phyloP scores from a whole-genome alignment of 495 filamentous ascomycete species.

The Parachaetomium inaequale region DNA sequence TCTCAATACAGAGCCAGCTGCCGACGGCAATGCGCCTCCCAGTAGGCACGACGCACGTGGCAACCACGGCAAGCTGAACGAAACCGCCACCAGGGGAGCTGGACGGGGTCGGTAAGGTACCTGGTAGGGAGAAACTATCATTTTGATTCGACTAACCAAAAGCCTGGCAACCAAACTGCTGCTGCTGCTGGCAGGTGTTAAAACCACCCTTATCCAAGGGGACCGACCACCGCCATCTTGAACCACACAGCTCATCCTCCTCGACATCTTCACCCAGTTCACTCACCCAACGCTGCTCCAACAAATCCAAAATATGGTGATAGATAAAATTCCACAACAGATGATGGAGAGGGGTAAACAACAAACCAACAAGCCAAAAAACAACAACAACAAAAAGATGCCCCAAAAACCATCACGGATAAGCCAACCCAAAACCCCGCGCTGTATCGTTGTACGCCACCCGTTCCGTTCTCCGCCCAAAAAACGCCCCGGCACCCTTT shows the following conservation, averaged over 20 bases:
- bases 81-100: no score
- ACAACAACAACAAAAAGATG: background rate
- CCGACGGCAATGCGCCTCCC: background rate
- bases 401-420: background rate
- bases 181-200: no score
- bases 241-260: background rate
- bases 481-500: constrained; percentile 4
- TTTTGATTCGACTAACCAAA: background rate
- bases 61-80: no score
- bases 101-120: background rate
- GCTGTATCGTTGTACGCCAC: constrained; percentile 4
- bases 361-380: background rate
- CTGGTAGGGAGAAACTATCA: background rate
- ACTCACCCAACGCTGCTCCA: background rate
- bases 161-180: background rate
- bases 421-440: constrained; percentile 1
- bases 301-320: background rate
- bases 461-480: background rate
- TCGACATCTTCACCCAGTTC: background rate
- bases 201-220: background rate
- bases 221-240: background rate
- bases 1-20: background rate
- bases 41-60: background rate
- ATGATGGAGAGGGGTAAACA: background rate
- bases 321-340: background rate